These are phyloP conservation scores for Globisporangium abappressorium DNA, from an alignment of 352 stramenopile species.

Conservation along the genomic window DNA sequence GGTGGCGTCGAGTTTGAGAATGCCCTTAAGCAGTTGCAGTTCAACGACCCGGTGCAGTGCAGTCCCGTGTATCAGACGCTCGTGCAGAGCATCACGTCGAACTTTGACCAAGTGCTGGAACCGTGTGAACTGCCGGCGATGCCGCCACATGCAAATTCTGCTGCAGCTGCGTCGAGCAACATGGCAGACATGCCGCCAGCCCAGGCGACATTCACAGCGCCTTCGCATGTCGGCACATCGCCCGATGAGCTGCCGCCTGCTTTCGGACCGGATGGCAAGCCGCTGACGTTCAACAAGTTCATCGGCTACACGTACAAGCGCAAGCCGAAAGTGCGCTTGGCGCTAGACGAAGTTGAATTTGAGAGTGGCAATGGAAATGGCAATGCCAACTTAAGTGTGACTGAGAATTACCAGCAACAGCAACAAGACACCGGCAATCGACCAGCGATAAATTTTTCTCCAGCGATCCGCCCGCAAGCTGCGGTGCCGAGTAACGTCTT, in stretches of 20 bases:
- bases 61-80: slow-evolving; percentile 71
- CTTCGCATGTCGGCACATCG: slow-evolving; percentile 1
- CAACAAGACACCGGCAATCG: background rate
- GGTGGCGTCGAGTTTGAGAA: slow-evolving; percentile 85
- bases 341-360: slow-evolving; percentile 74
- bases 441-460: background rate
- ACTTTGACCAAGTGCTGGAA: slow-evolving; percentile 97
- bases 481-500: background rate
- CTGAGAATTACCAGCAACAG: background rate
- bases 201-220: slow-evolving; percentile 16
- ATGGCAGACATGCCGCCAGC: slow-evolving; percentile 5
- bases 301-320: slow-evolving; percentile 91
- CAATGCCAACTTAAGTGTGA: background rate
- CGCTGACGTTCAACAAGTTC: slow-evolving; percentile 90
- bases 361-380: slow-evolving; percentile 23
- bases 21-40: slow-evolving; percentile 88
- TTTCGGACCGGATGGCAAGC: slow-evolving; percentile 70
- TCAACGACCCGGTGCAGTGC: slow-evolving; percentile 35
- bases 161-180: background rate
- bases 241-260: slow-evolving; percentile 31
- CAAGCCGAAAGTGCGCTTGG: slow-evolving; percentile 81
- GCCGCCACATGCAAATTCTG: slow-evolving; percentile 15
- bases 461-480: background rate
- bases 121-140: slow-evolving; percentile 30
- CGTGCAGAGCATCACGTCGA: slow-evolving; percentile 87